These are phyloP conservation scores for Malus sieversii DNA, from an alignment of 306 rosid species.

Conservation along the genomic window DNA sequence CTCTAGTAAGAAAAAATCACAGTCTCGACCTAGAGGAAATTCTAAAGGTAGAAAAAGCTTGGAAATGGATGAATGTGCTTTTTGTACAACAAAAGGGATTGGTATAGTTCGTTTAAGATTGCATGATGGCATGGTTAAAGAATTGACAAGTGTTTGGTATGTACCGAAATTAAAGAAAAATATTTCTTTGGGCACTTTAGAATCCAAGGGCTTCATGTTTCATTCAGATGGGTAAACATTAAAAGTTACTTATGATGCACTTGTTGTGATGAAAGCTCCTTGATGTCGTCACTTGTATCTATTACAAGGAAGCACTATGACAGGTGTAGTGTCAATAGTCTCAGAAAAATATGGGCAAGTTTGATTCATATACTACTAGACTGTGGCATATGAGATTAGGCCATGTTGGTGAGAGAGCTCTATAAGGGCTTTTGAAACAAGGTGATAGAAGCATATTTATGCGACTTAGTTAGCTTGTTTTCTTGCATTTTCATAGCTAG, in stretches of 20 bases:
- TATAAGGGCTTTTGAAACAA: background rate
- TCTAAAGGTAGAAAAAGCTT: background rate
- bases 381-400: background rate
- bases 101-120: background rate
- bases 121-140: background rate
- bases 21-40: too few species aligned
- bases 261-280: background rate
- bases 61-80: too few species aligned
- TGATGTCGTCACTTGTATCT: background rate
- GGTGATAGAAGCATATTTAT: too few species aligned
- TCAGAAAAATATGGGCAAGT: too few species aligned
- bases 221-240: too few species aligned
- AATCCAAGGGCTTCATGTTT: background rate
- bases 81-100: background rate
- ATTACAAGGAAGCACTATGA: background rate
- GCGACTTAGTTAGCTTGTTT: too few species aligned
- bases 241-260: background rate
- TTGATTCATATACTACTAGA: background rate
- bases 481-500: too few species aligned
- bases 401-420: background rate
- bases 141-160: background rate
- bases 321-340: background rate
- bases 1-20: too few species aligned
- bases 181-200: background rate
- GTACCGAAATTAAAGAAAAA: background rate